Base-by-base conservation (phyloP, 768 basidiomycete species). In the Amyloporia xantha region DNA sequence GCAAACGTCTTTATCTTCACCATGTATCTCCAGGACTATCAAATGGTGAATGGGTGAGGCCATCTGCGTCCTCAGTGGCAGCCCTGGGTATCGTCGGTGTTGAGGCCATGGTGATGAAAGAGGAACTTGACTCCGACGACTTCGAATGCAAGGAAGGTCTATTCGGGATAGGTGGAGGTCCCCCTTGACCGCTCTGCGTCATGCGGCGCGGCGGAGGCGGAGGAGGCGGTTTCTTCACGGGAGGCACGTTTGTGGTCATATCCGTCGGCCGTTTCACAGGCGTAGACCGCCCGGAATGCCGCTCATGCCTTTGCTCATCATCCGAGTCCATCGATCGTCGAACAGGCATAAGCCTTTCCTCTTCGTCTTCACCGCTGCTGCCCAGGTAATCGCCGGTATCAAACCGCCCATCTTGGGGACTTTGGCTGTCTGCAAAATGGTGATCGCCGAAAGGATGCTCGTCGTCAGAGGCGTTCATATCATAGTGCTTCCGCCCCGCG, bases 1-100 rank as follows among this genome's bases (percentile, higher is more conserved):
- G n/a, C n/a, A n/a, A n/a, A n/a, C n/a, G n/a, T n/a, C n/a, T n/a
- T n/a, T n/a, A 7, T 15, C 30, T 33, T 39, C 38, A 45, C 44
- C 44, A 45, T 35, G 33, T 9, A 53, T 85, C 81, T 25, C 68
- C 66, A 33, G 74, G 69, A 57, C 81, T 84, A 55, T 85, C 82
- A 52, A 86, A 86, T 20, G 84, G 82, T 41, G 82, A 83, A 39
- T 54, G 42, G 28, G 58, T 60, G 21, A 61, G 49, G 47, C 44
- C 54, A n/a, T 58, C 58, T 5, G 45, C 33, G 42, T 43, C 56
- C 25, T 24, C 20, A 10, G 6, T 23, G 38, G n/a, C 28, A n/a
- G n/a, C n/a, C n/a, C n/a, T n/a, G 17, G 35, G 39, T 28, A 28
- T 36, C n/a, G 28, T 68, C 64, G 50, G 79, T 73, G 48, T 74